A percentile compares a stretch with the other conserved stretches of the same genome.
phyloP scores from a whole-genome alignment of 2,329 filamentous ascomycete species.

The Aspergillus terreus region DNA sequence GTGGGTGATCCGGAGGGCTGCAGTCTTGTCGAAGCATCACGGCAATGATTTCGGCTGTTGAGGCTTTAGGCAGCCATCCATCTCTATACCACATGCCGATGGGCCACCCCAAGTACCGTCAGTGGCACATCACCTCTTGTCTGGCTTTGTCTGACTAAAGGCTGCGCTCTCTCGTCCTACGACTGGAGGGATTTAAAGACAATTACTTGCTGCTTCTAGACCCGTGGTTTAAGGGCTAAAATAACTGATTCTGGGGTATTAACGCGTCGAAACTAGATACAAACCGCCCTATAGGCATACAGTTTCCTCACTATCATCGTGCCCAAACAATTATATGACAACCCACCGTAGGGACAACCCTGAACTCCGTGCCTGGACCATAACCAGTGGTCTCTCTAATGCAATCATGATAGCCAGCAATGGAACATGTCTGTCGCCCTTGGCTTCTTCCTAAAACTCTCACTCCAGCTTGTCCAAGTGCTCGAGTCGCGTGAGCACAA shows the following conservation, averaged over 20 bases:
- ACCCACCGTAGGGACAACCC: slow-evolving; percentile 8
- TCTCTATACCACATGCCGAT: too few species aligned
- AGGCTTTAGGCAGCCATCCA: neutral
- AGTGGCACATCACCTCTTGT: too few species aligned
- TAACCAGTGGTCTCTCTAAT: slow-evolving; percentile 15
- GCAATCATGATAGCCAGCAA: slow-evolving; percentile 9
- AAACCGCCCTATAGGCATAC: neutral
- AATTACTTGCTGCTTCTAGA: neutral
- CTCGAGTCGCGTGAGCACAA: slow-evolving; percentile 87
- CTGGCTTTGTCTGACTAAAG: neutral
- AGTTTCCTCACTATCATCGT: neutral
- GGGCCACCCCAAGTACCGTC: too few species aligned
- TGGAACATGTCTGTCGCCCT: neutral
- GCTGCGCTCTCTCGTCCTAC: neutral
- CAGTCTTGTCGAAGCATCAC: slow-evolving; percentile 17
- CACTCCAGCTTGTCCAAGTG: slow-evolving; percentile 95
- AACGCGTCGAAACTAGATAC: neutral
- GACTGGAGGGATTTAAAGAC: neutral
- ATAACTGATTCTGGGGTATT: neutral
- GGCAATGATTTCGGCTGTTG: slow-evolving; percentile 32
- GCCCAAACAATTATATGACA: slow-evolving; percentile 4
- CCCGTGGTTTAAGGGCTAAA: neutral
- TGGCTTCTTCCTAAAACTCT: slow-evolving; percentile 15
- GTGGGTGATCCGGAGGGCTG: slow-evolving; percentile 5
- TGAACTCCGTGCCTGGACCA: slow-evolving; percentile 19